These are phyloP conservation scores for Aspergillus pseudoglaucus DNA, from an alignment of 2,329 filamentous ascomycete species.

Conservation along the genomic window DNA sequence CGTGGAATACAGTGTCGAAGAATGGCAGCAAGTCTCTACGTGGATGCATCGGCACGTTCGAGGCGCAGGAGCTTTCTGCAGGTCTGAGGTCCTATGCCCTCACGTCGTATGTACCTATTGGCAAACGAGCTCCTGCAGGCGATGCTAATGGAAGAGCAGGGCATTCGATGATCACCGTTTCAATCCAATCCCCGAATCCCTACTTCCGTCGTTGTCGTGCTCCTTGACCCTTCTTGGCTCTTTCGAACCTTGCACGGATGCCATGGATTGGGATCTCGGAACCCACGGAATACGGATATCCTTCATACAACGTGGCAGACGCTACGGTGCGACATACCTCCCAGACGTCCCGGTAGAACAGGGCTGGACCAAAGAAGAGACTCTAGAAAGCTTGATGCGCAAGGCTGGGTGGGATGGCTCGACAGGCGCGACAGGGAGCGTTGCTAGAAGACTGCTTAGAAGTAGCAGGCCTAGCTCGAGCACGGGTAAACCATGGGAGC, in stretches of 20 bases:
- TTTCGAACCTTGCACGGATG: slow-evolving; percentile 67
- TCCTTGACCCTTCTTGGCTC: slow-evolving; percentile 77
- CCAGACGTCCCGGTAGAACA: slow-evolving; percentile 89
- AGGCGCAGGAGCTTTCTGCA: slow-evolving; percentile 62
- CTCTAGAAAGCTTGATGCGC: slow-evolving; percentile 79
- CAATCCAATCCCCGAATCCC: slow-evolving; percentile 47
- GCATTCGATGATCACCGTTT: slow-evolving; percentile 61
- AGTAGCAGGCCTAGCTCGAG: slow-evolving; percentile 10
- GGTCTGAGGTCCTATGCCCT: slow-evolving; percentile 76
- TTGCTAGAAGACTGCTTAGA: slow-evolving; percentile 32
- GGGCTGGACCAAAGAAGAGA: slow-evolving; percentile 91
- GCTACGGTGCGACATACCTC: slow-evolving; percentile 82
- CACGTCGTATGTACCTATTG: slow-evolving; percentile 54
- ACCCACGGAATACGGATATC: slow-evolving; percentile 80
- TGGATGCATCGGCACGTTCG: slow-evolving; percentile 95
- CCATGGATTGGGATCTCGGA: slow-evolving; percentile 81
- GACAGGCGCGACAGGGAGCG: slow-evolving; percentile 44
- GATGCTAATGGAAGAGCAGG: slow-evolving; percentile 27
- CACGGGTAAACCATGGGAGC: slow-evolving; percentile 55
- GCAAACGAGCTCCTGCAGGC: slow-evolving; percentile 1
- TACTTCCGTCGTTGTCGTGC: slow-evolving; percentile 44
- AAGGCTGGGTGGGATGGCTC: slow-evolving; percentile 86
- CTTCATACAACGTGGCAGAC: slow-evolving; percentile 66
- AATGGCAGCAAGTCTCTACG: slow-evolving; percentile 63
- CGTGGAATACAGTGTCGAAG: slow-evolving; percentile 73